These are phyloP conservation scores for Colletotrichum echinochloae DNA, from an alignment of 2,329 filamentous ascomycete genomes.

Conservation along the genomic window DNA sequence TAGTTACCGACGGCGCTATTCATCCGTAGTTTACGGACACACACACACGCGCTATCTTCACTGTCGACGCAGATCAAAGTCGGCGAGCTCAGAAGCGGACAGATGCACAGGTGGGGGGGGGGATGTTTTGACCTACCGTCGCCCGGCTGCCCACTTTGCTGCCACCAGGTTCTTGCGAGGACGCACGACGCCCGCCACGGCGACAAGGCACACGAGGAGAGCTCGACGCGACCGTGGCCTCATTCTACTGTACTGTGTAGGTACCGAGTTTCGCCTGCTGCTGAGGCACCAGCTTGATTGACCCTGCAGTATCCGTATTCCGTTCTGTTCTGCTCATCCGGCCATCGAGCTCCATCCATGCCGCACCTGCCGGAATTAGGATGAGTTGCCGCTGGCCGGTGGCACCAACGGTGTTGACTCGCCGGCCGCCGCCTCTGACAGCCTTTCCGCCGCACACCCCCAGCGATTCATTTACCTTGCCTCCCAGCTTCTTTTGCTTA, in stretches of 20 bases:
- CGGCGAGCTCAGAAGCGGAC: slow-evolving; percentile 16
- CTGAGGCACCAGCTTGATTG: slow-evolving; percentile 32
- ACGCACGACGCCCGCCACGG: slow-evolving; percentile 24
- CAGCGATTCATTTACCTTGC: slow-evolving; percentile 7
- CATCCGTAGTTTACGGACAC: not conserved
- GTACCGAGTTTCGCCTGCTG: slow-evolving; percentile 18
- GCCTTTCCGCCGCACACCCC: slow-evolving; percentile 1
- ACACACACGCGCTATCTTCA: not conserved
- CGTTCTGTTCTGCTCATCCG: not conserved
- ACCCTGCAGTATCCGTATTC: slow-evolving; percentile 5
- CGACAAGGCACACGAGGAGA: slow-evolving; percentile 4
- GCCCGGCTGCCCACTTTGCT: slow-evolving; percentile 7
- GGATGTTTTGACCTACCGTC: slow-evolving; percentile 15
- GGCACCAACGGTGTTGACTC: slow-evolving; percentile 28
- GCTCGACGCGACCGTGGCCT: not conserved
- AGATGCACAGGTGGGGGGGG: not conserved
- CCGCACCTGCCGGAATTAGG: slow-evolving; percentile 31
- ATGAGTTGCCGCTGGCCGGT: slow-evolving; percentile 19
- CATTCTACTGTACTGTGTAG: no score
- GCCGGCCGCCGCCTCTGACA: slow-evolving; percentile 29
- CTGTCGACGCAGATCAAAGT: not conserved
- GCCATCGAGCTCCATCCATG: slow-evolving; percentile 5
- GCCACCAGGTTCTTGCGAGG: slow-evolving; percentile 4
- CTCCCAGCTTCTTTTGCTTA: slow-evolving; percentile 6
- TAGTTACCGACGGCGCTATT: slow-evolving; percentile 13